A percentile compares a stretch with the other conserved stretches of the same genome.
Evolutionary conservation across 495 filamentous ascomycete genomes (phyloP).

Genomic region (Copromyces sp.): DNA sequence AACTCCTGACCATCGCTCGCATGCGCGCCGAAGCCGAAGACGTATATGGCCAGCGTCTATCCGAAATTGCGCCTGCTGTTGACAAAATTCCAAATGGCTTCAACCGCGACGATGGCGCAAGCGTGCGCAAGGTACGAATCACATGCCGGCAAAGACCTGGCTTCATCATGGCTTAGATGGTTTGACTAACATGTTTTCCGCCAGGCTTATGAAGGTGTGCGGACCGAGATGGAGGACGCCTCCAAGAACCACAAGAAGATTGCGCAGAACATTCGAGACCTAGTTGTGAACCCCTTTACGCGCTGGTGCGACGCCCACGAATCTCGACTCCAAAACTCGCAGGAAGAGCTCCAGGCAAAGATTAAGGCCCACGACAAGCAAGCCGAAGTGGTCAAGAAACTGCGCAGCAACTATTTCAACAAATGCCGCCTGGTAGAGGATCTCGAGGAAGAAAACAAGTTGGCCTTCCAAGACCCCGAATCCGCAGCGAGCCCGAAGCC

Average conservation of each 20-base stretch:
- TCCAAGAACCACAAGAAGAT: constrained; percentile 89
- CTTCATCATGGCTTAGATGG: not conserved
- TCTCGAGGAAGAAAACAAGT: constrained; percentile 94
- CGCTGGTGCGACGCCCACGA: constrained; percentile 95
- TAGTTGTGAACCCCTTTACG: constrained; percentile 87
- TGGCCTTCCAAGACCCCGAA: constrained; percentile 82
- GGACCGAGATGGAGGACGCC: constrained; percentile 88
- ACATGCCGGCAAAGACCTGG: not conserved
- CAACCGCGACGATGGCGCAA: constrained; percentile 87
- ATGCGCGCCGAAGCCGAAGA: constrained; percentile 97
- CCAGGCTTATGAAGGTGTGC: constrained; percentile 91
- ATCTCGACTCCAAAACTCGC: constrained; percentile 78
- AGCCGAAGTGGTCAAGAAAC: constrained; percentile 77
- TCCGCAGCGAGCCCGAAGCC: constrained; percentile 33
- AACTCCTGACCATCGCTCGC: constrained; percentile 79
- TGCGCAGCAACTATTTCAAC: constrained; percentile 95
- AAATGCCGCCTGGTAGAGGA: constrained; percentile 95
- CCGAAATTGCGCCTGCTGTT: constrained; percentile 71
- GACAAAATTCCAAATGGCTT: constrained; percentile 83
- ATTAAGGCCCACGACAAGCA: constrained; percentile 92
- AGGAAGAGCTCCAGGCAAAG: constrained; percentile 79
- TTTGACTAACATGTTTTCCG: constrained; percentile 8
- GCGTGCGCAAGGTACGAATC: constrained; percentile 71
- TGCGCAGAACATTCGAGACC: constrained; percentile 85
- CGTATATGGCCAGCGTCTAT: constrained; percentile 68